Evolutionary conservation across 768 basidiomycete species (phyloP), one percentile per base, ranked within the genome.

Genomic region (Lactarius deliciosus): DNA sequence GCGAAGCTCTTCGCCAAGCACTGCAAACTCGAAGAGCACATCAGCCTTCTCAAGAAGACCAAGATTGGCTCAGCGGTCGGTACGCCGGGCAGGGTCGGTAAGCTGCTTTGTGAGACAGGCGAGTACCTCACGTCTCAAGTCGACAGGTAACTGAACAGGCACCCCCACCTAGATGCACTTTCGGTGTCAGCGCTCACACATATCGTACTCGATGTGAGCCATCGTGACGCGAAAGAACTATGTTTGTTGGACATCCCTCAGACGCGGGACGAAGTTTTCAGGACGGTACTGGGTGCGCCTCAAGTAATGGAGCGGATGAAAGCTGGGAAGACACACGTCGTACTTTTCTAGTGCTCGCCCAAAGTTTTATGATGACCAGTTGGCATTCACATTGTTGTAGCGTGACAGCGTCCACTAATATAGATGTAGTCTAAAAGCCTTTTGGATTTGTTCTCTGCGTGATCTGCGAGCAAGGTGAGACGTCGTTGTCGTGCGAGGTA

Each of bases 1-100:
- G 95, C 91, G 25, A 98, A 98, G 76, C 84, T 99, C 32, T 98
- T 98, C 72, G 94, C 96, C 36, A 95, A 90, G 76, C 96, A 98
- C 75, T 87, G 96, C 78, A 97, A 96, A 78, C 80, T 96, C 47
- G 80, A 88, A 58, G 92, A 96, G 64, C 96, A 98, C 76, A 85
- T 91, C 73, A 80, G 85, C 18, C 92, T 94, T 78, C 82, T 98
- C 72, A 82, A 83, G 73, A 83, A 86, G 70, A 96, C 94, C n/a
- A 92, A 89, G 75, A 85, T 98, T 56, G 90, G 89, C 25, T 83
- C 90, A 50, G 96, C 94, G 22, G 92, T 91, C 32, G 96, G 96
- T 22, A 99, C 96, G 3, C 96, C 96, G 30, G 90, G 91, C 34
- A 83, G 96, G 72, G 79, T 98, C 50, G 94, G 92, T 62, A 96